A percentile compares a stretch with the other conserved stretches of the same genome.
These are phyloP conservation scores for Amphichorda felina DNA, from an alignment of 2,329 filamentous ascomycete genomes.

Conservation along the genomic window DNA sequence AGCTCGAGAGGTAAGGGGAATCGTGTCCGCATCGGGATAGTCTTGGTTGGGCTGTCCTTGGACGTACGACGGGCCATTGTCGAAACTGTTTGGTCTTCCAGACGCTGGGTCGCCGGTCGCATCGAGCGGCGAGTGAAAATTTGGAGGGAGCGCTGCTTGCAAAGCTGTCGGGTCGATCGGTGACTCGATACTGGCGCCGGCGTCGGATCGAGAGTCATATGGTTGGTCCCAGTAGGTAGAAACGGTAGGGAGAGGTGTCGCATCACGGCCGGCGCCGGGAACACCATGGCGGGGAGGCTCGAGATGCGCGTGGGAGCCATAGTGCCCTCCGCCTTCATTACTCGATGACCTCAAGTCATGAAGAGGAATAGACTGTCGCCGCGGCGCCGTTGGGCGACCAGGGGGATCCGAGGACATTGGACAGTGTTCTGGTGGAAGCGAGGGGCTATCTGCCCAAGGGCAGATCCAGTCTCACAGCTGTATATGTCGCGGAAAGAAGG, in stretches of 20 bases:
- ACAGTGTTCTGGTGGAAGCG: too few relatives aligned
- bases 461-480: too few relatives aligned
- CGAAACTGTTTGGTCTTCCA: background rate
- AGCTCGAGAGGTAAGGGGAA: conserved; percentile 43
- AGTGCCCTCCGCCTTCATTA: background rate
- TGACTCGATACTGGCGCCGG: conserved; percentile 26
- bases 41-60: conserved; percentile 19
- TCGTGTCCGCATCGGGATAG: conserved; percentile 43
- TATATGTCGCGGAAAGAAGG: too few relatives aligned
- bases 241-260: conserved; percentile 26
- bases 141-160: conserved; percentile 42
- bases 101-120: conserved; percentile 1
- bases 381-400: conserved; percentile 12
- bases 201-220: conserved; percentile 23
- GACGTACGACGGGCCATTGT: conserved; percentile 15
- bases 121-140: conserved; percentile 15
- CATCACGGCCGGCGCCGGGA: conserved; percentile 8
- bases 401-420: conserved; percentile 17
- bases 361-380: conserved; percentile 52
- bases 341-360: conserved; percentile 38
- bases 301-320: conserved; percentile 1
- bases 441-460: too few relatives aligned
- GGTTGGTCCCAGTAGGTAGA: conserved; percentile 42
- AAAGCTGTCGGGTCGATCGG: conserved; percentile 41
- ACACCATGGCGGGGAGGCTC: conserved; percentile 5